phyloP scores from a whole-genome alignment of 108 stramenopile species.

The Nannochloropsis salina region DNA sequence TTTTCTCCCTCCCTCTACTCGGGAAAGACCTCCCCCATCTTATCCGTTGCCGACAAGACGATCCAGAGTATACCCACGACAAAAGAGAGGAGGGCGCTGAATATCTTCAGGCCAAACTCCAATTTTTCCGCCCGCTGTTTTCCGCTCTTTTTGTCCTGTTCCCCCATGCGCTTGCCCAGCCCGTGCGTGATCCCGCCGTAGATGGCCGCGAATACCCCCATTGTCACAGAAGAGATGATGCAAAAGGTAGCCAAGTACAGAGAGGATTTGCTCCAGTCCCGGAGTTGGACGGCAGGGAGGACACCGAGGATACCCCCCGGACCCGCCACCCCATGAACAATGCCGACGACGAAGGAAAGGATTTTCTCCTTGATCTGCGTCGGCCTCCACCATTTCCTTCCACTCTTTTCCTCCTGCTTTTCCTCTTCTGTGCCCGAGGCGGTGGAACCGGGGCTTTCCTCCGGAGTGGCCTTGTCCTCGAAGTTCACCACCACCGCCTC shows the following conservation, averaged over 20 bases:
- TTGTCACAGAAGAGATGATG: constrained; percentile 27
- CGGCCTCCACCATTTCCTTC: not conserved
- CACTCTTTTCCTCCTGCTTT: not conserved
- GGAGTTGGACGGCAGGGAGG: constrained; percentile 42
- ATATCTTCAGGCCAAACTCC: constrained; percentile 26
- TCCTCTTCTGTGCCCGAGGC: not conserved
- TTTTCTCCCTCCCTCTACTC: not conserved
- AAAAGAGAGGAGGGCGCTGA: constrained; percentile 25
- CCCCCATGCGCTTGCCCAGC: constrained; percentile 11
- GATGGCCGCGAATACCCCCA: constrained; percentile 45
- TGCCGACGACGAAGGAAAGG: constrained; percentile 32
- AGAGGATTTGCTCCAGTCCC: not conserved
- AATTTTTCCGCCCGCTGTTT: constrained; percentile 9
- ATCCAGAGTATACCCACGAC: constrained; percentile 35
- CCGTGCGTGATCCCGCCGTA: constrained; percentile 40
- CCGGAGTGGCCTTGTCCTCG: not conserved
- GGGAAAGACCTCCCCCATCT: not conserved
- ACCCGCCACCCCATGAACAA: constrained; percentile 40
- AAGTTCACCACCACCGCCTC: not conserved
- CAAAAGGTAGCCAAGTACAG: constrained; percentile 35
- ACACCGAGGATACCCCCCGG: constrained; percentile 48
- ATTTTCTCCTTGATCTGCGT: not conserved
- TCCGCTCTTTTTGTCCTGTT: not conserved
- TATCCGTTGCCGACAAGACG: not conserved
- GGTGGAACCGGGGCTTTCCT: not conserved